A percentile compares a stretch with the other conserved stretches of the same genome.
These are phyloP conservation scores for Linum tenue DNA, from an alignment of 345 rosid species.

Conservation along the genomic window DNA sequence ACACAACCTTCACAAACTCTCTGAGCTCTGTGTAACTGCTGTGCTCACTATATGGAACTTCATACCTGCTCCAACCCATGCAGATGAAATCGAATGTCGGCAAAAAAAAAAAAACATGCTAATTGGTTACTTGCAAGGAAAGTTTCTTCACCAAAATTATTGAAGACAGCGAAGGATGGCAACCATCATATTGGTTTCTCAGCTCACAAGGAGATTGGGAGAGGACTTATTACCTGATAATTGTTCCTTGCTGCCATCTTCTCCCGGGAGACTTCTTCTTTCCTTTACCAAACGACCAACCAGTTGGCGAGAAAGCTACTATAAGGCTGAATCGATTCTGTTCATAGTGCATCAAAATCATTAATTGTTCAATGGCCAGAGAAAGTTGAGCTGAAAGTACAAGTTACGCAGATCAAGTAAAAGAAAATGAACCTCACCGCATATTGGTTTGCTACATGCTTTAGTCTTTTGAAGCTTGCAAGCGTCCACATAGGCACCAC, in stretches of 20 bases:
- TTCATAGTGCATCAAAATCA: conserved; percentile 1
- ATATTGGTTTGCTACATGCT: conserved; percentile 67
- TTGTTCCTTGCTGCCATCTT: conserved; percentile 90
- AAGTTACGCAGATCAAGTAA: too few relatives aligned
- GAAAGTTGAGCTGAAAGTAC: too few relatives aligned
- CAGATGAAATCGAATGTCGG: too few relatives aligned
- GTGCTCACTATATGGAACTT: conserved; percentile 95
- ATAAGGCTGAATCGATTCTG: conserved; percentile 71
- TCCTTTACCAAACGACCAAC: conserved; percentile 82
- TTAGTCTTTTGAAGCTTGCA: conserved; percentile 88
- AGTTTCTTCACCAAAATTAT: neutral
- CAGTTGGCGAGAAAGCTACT: conserved; percentile 93
- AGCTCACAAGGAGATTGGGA: conserved; percentile 1
- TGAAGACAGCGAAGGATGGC: neutral
- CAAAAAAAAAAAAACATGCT: too few relatives aligned
- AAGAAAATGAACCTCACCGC: conserved; percentile 34
- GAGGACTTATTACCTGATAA: conserved; percentile 51
- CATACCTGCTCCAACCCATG: conserved; percentile 42
- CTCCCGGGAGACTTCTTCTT: conserved; percentile 82
- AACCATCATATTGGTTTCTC: neutral
- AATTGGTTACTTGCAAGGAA: neutral
- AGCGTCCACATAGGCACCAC: conserved; percentile 96
- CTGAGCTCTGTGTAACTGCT: conserved; percentile 71
- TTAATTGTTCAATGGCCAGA: neutral
- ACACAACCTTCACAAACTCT: conserved; percentile 67